Conservation (phyloP, 768 basidiomycete genomes). For the Boletales sp. region DNA sequence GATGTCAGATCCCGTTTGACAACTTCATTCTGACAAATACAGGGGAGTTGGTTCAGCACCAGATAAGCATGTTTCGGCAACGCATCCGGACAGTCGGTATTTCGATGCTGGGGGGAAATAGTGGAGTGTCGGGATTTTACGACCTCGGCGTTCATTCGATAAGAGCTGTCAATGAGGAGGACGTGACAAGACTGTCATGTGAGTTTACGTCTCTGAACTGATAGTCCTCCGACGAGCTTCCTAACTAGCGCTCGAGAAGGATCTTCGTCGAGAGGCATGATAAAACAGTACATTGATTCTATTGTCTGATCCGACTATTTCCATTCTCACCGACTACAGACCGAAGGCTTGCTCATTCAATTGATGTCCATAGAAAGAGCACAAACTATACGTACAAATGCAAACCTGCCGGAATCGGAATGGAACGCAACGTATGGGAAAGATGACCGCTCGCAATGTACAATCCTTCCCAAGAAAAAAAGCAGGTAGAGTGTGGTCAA, state of each 20-base stretch:
- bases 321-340: background rate
- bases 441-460: slow-evolving; percentile 7
- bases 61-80: slow-evolving; percentile 73
- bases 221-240: background rate
- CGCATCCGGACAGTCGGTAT: slow-evolving; percentile 81
- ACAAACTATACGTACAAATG: slow-evolving; percentile 26
- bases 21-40: slow-evolving; percentile 73
- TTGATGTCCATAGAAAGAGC: slow-evolving; percentile 6
- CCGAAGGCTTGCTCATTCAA: background rate
- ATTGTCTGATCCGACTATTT: background rate
- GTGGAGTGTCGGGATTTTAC: slow-evolving; percentile 67
- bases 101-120: slow-evolving; percentile 82
- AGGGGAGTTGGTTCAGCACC: slow-evolving; percentile 64
- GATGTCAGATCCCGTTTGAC: slow-evolving; percentile 70
- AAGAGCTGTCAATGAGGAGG: slow-evolving; percentile 75
- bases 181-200: slow-evolving; percentile 37
- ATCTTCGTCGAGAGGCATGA: slow-evolving; percentile 24
- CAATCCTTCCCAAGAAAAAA: slow-evolving; percentile 9
- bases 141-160: slow-evolving; percentile 84
- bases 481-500: slow-evolving; percentile 3
- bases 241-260: slow-evolving; percentile 22
- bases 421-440: slow-evolving; percentile 4
- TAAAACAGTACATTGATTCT: background rate
- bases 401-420: slow-evolving; percentile 5
- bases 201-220: slow-evolving; percentile 8